A percentile compares a stretch with the other conserved stretches of the same genome.
Evolutionary conservation across 2,329 filamentous ascomycete species (phyloP).

Genomic region (Geoglossum cookeanum): DNA sequence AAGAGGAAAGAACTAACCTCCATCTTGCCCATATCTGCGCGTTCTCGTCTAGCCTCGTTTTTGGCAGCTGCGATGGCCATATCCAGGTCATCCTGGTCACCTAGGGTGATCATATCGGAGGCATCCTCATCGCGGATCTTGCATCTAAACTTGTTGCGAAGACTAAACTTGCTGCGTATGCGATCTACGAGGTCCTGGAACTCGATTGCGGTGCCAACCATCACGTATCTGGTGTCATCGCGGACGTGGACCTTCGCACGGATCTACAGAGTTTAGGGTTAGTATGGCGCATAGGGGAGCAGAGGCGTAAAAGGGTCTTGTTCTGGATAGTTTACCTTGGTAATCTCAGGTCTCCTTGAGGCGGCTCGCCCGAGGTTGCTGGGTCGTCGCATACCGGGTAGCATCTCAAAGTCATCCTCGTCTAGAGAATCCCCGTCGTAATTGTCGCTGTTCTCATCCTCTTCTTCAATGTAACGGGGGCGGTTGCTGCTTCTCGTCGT

Average conservation of each 20-base stretch:
- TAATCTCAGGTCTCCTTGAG: conserved; percentile 45
- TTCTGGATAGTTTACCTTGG: conserved; percentile 15
- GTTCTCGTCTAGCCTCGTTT: conserved; percentile 49
- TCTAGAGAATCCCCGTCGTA: conserved; percentile 53
- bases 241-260: conserved; percentile 76
- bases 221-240: conserved; percentile 82
- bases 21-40: conserved; percentile 75
- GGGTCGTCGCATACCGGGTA: conserved; percentile 21
- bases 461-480: conserved; percentile 58
- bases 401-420: conserved; percentile 64
- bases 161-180: conserved; percentile 71
- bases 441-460: conserved; percentile 41
- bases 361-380: conserved; percentile 8
- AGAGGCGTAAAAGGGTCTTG: not conserved
- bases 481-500: conserved; percentile 18
- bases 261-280: conserved; percentile 29
- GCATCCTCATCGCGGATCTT: conserved; percentile 66
- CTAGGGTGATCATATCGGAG: conserved; percentile 83
- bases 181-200: conserved; percentile 62
- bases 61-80: conserved; percentile 59
- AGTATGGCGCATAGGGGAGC: not conserved
- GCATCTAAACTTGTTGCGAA: conserved; percentile 65
- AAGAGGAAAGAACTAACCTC: conserved; percentile 45
- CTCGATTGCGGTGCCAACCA: conserved; percentile 53
- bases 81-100: conserved; percentile 88